phyloP scores from a whole-genome alignment of 2,329 filamentous ascomycete genomes.

The Aspergillus proliferans region DNA sequence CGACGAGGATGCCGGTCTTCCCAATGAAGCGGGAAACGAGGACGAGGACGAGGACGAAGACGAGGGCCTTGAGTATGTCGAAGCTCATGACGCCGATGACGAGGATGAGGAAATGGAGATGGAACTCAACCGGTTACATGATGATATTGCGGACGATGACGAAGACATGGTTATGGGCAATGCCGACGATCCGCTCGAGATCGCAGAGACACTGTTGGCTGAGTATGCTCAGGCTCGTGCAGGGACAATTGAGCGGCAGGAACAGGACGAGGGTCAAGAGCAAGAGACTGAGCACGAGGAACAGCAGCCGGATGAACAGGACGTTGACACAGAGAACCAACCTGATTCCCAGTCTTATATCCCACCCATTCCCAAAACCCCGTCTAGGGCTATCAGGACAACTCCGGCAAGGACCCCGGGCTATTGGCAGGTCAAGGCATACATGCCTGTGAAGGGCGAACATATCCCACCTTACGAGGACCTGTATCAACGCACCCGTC shows the following conservation, averaged over 20 bases:
- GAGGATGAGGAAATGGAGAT: constrained; percentile 36
- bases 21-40: constrained; percentile 34
- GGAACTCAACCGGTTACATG: constrained; percentile 15
- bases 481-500: constrained; percentile 76
- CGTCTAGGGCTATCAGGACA: constrained; percentile 45
- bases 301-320: constrained; percentile 12
- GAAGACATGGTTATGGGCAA: constrained; percentile 46
- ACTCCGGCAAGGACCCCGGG: constrained; percentile 49
- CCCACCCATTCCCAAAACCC: constrained; percentile 71
- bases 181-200: constrained; percentile 63
- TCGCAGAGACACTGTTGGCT: constrained; percentile 70
- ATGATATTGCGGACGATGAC: constrained; percentile 5
- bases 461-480: constrained; percentile 71
- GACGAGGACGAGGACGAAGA: constrained; percentile 46
- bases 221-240: neutral
- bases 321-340: constrained; percentile 10
- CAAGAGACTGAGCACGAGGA: constrained; percentile 7
- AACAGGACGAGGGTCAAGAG: constrained; percentile 23
- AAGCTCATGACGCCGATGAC: constrained; percentile 41
- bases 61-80: constrained; percentile 39
- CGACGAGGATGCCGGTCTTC: constrained; percentile 29
- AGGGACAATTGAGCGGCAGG: constrained; percentile 2
- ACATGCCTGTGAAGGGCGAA: constrained; percentile 58
- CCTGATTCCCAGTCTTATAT: constrained; percentile 31
- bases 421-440: constrained; percentile 82